Percentiles rank a stretch among this genome's conserved stretches.
Conservation (phyloP, 2,329 filamentous ascomycete genomes). For the Diplodia sapinea region DNA sequence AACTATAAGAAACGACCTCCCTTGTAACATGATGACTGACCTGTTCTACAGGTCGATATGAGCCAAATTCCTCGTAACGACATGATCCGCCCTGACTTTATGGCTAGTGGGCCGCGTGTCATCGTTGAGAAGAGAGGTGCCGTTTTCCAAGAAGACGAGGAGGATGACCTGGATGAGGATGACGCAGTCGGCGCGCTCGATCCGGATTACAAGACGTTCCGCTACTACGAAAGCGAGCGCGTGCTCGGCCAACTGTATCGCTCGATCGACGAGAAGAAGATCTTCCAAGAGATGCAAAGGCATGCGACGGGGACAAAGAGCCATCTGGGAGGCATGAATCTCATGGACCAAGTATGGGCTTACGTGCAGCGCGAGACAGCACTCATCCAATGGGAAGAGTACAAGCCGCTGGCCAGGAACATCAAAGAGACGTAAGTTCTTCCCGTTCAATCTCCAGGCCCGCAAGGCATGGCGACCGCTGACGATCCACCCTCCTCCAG, state of each 20-base stretch:
- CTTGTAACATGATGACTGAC: slow-evolving; percentile 12
- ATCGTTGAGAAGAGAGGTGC: slow-evolving; percentile 44
- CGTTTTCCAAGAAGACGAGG: slow-evolving; percentile 36
- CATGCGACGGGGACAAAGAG: slow-evolving; percentile 30
- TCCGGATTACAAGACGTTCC: slow-evolving; percentile 43
- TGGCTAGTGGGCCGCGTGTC: slow-evolving; percentile 57
- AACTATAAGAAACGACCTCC: background rate
- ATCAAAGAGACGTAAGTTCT: slow-evolving; percentile 54
- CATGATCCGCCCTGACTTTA: slow-evolving; percentile 57
- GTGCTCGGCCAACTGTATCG: slow-evolving; percentile 74
- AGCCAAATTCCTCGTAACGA: slow-evolving; percentile 34
- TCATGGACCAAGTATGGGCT: slow-evolving; percentile 46
- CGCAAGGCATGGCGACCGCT: background rate
- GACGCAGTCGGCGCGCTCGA: slow-evolving; percentile 42
- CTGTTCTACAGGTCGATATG: slow-evolving; percentile 32
- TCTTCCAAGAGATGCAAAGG: slow-evolving; percentile 52
- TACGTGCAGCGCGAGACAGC: slow-evolving; percentile 50
- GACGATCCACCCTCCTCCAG: slow-evolving; percentile 38
- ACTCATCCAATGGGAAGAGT: slow-evolving; percentile 50
- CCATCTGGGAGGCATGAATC: slow-evolving; percentile 34
- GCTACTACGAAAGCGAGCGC: slow-evolving; percentile 72
- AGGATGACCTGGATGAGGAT: slow-evolving; percentile 40
- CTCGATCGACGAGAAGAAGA: slow-evolving; percentile 72
- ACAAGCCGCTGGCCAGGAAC: slow-evolving; percentile 48
- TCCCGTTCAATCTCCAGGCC: background rate